Evolutionary conservation across 2,329 filamentous ascomycete genomes (phyloP).

Genomic region (Didymosphaeria variabile): DNA sequence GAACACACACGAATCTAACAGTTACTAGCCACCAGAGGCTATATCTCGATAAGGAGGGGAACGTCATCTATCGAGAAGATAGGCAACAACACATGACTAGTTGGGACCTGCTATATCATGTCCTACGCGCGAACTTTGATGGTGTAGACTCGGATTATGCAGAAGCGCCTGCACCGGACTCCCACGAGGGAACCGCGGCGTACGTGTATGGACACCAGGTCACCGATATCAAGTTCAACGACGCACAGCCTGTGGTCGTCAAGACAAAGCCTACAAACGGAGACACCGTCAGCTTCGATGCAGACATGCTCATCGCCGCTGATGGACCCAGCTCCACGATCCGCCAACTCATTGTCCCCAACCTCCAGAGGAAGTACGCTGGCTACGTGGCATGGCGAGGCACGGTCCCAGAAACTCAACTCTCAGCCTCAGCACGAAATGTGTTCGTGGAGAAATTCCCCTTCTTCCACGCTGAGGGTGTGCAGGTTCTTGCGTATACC

Average conservation of each 20-base stretch:
- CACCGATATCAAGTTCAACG: constrained; percentile 20
- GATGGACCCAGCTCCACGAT: constrained; percentile 38
- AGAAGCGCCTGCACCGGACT: constrained; percentile 21
- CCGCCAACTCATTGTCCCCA: constrained; percentile 25
- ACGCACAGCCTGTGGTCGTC: constrained; percentile 20
- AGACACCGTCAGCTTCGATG: constrained; percentile 10
- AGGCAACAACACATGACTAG: constrained; percentile 38
- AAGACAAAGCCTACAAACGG: constrained; percentile 20
- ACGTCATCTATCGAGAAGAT: constrained; percentile 29
- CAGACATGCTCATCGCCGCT: constrained; percentile 35
- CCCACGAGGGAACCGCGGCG: constrained; percentile 21
- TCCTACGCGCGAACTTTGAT: constrained; percentile 38
- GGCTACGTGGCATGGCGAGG: constrained; percentile 42
- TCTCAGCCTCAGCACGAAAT: constrained; percentile 23
- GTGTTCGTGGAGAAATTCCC: constrained; percentile 30
- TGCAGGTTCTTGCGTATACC: constrained; percentile 27
- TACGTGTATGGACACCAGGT: constrained; percentile 34
- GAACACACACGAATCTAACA: constrained; percentile 26
- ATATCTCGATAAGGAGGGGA: constrained; percentile 32
- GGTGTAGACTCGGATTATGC: constrained; percentile 32
- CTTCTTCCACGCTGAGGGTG: constrained; percentile 29
- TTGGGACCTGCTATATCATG: constrained; percentile 40
- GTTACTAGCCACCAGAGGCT: constrained; percentile 31
- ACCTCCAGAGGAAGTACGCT: constrained; percentile 31
- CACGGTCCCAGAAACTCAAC: constrained; percentile 31